Conservation (phyloP, 495 filamentous ascomycete genomes). For the Clavariopsis aquatica region DNA sequence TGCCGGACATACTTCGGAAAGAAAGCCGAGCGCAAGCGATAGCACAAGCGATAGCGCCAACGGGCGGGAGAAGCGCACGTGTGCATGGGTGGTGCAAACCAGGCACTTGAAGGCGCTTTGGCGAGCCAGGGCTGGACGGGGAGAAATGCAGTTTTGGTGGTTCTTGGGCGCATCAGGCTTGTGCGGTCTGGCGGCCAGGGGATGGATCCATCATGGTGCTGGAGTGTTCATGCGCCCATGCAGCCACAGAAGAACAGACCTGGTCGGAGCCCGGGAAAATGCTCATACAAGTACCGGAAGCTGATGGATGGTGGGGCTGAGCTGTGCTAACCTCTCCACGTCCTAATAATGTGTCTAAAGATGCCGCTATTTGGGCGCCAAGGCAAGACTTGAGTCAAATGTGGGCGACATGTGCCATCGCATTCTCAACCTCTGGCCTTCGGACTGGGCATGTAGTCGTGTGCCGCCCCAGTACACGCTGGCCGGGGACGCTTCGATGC, state of each 20-base stretch:
- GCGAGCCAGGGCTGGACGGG: neutral
- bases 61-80: neutral
- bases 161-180: neutral
- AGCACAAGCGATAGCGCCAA: slow-evolving; percentile 23
- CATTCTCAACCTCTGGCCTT: too few species aligned
- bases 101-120: neutral
- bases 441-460: too few species aligned
- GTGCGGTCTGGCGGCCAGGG: neutral
- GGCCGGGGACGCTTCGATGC: too few species aligned
- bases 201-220: neutral
- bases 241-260: neutral
- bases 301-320: too few species aligned
- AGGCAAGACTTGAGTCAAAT: too few species aligned
- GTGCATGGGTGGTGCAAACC: neutral
- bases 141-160: neutral
- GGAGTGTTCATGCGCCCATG: neutral
- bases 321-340: too few species aligned
- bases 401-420: too few species aligned
- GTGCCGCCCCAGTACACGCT: too few species aligned
- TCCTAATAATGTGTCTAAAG: too few species aligned
- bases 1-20: slow-evolving; percentile 2
- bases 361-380: too few species aligned
- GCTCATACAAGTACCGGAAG: too few species aligned
- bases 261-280: too few species aligned
- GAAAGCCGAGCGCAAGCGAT: slow-evolving; percentile 22